phyloP scores from a whole-genome alignment of 768 basidiomycete species.

The Amanita muscaria region DNA sequence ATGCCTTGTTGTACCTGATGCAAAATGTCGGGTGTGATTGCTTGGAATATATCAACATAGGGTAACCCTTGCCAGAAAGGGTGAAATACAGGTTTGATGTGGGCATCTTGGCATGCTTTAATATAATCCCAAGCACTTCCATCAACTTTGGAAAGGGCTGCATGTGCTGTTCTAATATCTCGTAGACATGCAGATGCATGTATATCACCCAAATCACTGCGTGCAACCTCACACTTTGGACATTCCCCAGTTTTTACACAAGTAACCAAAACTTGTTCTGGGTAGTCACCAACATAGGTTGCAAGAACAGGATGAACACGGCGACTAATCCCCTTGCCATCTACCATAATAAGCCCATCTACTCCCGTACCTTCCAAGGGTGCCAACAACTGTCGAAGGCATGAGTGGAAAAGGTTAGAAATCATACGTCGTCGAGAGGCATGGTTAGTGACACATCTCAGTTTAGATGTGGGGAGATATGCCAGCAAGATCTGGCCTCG shows the following conservation, averaged over 20 bases:
- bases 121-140: neutral
- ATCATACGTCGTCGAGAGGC: constrained; percentile 18
- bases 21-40: constrained; percentile 37
- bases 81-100: constrained; percentile 19
- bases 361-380: neutral
- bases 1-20: constrained; percentile 42
- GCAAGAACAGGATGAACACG: constrained; percentile 1
- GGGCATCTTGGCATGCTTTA: constrained; percentile 12
- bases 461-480: constrained; percentile 30
- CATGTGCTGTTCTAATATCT: neutral
- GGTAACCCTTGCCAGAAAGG: constrained; percentile 38
- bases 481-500: constrained; percentile 21
- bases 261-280: constrained; percentile 2
- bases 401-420: too few species aligned
- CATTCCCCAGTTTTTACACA: neutral
- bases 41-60: constrained; percentile 28
- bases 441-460: constrained; percentile 22
- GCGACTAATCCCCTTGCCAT: neutral
- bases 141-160: neutral
- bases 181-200: neutral
- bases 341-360: neutral
- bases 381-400: neutral
- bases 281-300: constrained; percentile 1
- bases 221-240: neutral
- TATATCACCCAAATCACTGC: neutral